phyloP scores from a whole-genome alignment of 2,329 filamentous ascomycete species.

The Fusarium odoratissimum region DNA sequence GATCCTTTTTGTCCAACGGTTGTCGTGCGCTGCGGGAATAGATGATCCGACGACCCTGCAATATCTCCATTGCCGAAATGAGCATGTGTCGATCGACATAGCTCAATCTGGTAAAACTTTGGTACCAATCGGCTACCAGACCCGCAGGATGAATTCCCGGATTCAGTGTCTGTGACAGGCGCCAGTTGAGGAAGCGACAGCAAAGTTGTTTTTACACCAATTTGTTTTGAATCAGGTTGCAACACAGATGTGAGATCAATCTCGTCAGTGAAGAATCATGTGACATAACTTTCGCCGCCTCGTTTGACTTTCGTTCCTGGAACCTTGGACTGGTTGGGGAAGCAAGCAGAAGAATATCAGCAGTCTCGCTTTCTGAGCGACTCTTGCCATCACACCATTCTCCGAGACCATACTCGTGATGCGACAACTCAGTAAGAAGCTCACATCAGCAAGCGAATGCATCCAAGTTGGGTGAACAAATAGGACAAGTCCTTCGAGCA shows the following conservation, averaged over 20 bases:
- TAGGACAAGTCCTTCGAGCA: neutral
- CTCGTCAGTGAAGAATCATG: accelerated
- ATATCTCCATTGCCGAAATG: neutral
- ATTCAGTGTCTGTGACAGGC: too few relatives aligned
- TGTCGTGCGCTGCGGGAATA: neutral
- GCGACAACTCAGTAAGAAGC: neutral
- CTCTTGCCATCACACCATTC: neutral
- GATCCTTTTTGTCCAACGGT: accelerated
- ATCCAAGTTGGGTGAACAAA: accelerated
- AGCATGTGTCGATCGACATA: neutral
- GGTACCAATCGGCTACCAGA: accelerated
- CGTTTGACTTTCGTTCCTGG: neutral
- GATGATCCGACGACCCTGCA: neutral
- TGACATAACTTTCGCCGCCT: neutral
- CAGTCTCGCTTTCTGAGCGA: accelerated
- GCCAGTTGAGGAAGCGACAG: accelerated
- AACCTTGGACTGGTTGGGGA: neutral
- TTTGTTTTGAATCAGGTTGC: neutral
- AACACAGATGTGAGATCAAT: neutral
- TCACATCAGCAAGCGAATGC: accelerated
- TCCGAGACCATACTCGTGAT: neutral
- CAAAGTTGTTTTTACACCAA: neutral
- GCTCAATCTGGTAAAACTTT: accelerated
- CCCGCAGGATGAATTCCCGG: accelerated
- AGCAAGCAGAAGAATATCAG: neutral